Conservation (phyloP, 1,284 basidiomycete species). For the Heliocybe sulcata region DNA sequence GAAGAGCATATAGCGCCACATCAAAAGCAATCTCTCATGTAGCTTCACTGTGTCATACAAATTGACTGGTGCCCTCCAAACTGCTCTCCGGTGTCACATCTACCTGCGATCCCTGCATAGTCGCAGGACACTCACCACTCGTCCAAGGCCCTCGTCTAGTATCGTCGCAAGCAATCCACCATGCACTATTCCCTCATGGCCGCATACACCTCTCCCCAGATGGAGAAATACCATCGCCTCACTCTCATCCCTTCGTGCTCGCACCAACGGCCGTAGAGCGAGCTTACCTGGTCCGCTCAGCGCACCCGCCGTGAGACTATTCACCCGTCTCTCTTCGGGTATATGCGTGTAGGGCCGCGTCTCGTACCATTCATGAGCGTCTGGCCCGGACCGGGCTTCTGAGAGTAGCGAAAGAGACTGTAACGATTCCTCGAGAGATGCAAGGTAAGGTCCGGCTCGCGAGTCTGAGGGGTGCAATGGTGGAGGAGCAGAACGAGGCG, state of each 20-base stretch:
- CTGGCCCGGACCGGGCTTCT: conserved; percentile 37
- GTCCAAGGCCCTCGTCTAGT: conserved; percentile 80
- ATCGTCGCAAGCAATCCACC: conserved; percentile 90
- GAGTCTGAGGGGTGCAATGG: conserved; percentile 56
- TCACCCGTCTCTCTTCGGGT: conserved; percentile 63
- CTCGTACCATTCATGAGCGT: conserved; percentile 65
- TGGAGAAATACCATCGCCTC: conserved; percentile 72
- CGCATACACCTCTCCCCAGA: conserved; percentile 81
- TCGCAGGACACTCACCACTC: conserved; percentile 53
- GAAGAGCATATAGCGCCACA: too few relatives aligned
- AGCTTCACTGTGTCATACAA: too few relatives aligned
- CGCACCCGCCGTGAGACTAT: conserved; percentile 81
- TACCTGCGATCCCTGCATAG: background rate
- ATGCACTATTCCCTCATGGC: conserved; percentile 91
- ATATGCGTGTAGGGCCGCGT: conserved; percentile 68
- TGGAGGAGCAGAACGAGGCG: conserved; percentile 66
- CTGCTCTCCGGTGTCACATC: too few relatives aligned
- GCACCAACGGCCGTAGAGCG: conserved; percentile 69
- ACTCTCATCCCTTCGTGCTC: conserved; percentile 69
- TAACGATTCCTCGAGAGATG: conserved; percentile 61
- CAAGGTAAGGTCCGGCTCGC: conserved; percentile 53
- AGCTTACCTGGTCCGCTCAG: conserved; percentile 83
- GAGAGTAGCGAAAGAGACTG: conserved; percentile 59
- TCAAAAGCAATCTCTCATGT: too few relatives aligned
- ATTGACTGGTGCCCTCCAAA: too few relatives aligned